Percentiles rank a stretch among this genome's conserved stretches.
Evolutionary conservation across 176 grass and related monocot species (phyloP).

Genomic region (Eleusine indica): DNA sequence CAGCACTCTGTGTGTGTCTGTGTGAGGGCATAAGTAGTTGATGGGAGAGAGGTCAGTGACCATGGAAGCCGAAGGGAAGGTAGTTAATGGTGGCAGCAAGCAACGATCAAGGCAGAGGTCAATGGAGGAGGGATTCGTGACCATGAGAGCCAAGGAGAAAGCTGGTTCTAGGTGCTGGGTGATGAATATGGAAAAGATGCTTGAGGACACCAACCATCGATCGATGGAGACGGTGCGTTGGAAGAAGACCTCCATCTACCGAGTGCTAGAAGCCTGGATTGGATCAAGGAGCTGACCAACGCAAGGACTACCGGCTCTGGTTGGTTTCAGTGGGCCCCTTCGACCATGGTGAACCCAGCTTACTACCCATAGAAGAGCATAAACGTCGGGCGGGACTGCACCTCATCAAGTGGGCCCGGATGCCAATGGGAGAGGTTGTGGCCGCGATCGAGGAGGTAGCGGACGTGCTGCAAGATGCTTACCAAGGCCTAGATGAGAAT

Average conservation of each 20-base stretch:
- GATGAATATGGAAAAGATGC: conserved; percentile 23
- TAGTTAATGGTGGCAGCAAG: too few species aligned
- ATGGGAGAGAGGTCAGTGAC: too few species aligned
- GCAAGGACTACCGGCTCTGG: conserved; percentile 29
- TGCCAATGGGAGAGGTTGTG: conserved; percentile 27
- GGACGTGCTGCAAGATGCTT: conserved; percentile 27
- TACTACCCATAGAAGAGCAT: conserved; percentile 61
- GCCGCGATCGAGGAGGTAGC: conserved; percentile 25
- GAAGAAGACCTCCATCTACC: conserved; percentile 46
- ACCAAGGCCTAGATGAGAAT: conserved; percentile 20
- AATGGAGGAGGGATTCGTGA: too few species aligned
- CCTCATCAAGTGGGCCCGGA: conserved; percentile 32
- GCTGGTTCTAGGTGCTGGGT: background rate
- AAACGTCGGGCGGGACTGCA: conserved; percentile 48
- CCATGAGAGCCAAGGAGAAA: background rate
- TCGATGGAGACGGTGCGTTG: conserved; percentile 33
- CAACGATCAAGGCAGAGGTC: too few species aligned
- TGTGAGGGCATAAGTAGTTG: too few species aligned
- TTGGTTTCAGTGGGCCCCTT: conserved; percentile 57
- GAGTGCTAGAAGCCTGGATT: conserved; percentile 16
- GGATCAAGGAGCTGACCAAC: conserved; percentile 35
- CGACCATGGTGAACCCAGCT: conserved; percentile 36
- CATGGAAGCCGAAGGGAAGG: too few species aligned
- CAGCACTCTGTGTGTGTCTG: too few species aligned
- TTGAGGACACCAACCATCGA: background rate